Percentiles rank a stretch among this genome's conserved stretches.
phyloP scores from a whole-genome alignment of 164 flowering plant species.

The Nymphaea colorata region DNA sequence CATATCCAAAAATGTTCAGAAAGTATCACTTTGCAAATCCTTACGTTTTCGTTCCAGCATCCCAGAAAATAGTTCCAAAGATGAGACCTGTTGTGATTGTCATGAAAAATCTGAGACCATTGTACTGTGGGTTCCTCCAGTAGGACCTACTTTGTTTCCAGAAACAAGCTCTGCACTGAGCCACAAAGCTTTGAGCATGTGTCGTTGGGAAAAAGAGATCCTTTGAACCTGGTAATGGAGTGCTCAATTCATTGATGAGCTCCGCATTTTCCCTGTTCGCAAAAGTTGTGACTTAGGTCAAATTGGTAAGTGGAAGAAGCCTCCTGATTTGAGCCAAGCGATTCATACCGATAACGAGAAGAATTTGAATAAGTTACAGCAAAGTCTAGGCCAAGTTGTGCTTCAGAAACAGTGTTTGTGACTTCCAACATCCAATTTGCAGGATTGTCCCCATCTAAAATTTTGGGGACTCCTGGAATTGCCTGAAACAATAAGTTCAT shows the following conservation, averaged over 20 bases:
- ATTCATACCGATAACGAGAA: slow-evolving; percentile 3
- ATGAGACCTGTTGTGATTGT: slow-evolving; percentile 30
- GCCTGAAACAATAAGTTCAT: slow-evolving; percentile 1
- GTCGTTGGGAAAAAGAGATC: slow-evolving; percentile 45
- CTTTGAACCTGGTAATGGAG: slow-evolving; percentile 32
- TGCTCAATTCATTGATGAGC: slow-evolving; percentile 29
- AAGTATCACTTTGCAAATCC: too few species aligned
- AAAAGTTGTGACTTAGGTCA: too few species aligned
- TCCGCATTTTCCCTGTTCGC: slow-evolving; percentile 24
- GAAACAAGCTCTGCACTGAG: slow-evolving; percentile 47
- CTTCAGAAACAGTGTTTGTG: slow-evolving; percentile 6
- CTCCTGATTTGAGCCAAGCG: too few species aligned
- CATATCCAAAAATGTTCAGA: too few species aligned
- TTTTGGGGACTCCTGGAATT: slow-evolving; percentile 8
- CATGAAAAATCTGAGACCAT: slow-evolving; percentile 36
- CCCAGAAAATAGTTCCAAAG: slow-evolving; percentile 51
- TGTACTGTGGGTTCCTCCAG: slow-evolving; percentile 47
- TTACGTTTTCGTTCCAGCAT: too few species aligned
- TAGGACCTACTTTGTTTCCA: slow-evolving; percentile 64
- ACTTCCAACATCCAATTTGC: slow-evolving; percentile 16
- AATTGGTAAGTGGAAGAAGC: too few species aligned
- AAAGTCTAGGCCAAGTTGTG: slow-evolving; percentile 6
- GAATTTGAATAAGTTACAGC: slow-evolving; percentile 8
- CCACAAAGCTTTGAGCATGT: slow-evolving; percentile 35
- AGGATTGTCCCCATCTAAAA: slow-evolving; percentile 9